A percentile compares a stretch with the other conserved stretches of the same genome.
phyloP scores from a whole-genome alignment of 2,329 filamentous ascomycete species.

The Penicillium janthinellum region DNA sequence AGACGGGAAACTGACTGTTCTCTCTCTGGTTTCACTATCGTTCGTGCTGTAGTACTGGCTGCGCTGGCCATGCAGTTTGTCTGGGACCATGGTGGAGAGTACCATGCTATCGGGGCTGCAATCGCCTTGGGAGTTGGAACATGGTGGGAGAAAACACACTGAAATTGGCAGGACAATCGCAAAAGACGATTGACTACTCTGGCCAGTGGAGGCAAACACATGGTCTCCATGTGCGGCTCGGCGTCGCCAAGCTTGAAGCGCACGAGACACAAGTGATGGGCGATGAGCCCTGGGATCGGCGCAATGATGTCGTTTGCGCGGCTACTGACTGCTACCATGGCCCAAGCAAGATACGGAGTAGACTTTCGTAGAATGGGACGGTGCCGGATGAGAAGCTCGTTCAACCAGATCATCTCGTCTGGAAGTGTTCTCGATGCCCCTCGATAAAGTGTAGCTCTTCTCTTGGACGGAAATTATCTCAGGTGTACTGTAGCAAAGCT shows the following conservation, averaged over 20 bases:
- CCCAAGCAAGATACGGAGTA: not conserved
- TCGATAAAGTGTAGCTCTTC: too few species aligned
- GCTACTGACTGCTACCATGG: not conserved
- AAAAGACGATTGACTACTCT: not conserved
- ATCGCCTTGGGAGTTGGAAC: not conserved
- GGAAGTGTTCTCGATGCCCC: too few species aligned
- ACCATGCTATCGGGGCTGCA: not conserved
- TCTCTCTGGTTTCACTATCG: not conserved
- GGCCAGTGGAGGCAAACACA: not conserved
- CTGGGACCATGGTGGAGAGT: conserved; percentile 2
- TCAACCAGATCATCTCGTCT: too few species aligned
- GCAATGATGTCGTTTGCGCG: conserved; percentile 24
- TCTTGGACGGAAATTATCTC: too few species aligned
- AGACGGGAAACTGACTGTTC: not conserved
- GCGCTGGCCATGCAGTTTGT: not conserved
- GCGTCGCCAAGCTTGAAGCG: not conserved
- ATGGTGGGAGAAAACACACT: not conserved
- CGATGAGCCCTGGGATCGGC: conserved; percentile 20
- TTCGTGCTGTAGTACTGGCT: not conserved
- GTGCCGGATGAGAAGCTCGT: not conserved
- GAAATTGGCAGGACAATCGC: not conserved
- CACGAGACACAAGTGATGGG: conserved; percentile 3
- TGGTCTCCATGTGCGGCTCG: conserved; percentile 14
- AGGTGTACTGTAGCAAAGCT: too few species aligned
- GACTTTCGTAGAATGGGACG: not conserved